phyloP scores from a whole-genome alignment of 352 stramenopile genomes.

The Pythium phragmiticola region DNA sequence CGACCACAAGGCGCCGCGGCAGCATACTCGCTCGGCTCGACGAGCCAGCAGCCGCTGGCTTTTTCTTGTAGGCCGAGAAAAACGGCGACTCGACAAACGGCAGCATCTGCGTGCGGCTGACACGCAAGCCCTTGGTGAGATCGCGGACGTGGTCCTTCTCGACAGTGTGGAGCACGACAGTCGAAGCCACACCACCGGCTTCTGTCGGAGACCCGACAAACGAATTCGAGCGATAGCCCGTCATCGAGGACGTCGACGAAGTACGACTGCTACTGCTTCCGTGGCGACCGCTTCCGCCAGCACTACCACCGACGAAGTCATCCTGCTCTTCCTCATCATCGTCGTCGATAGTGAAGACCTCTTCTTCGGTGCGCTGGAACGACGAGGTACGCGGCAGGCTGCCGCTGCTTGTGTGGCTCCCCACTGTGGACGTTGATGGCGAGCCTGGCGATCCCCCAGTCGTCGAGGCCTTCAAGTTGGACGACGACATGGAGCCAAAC shows the following conservation, averaged over 20 bases:
- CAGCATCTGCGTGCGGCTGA: conserved; percentile 71
- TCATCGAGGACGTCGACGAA: conserved; percentile 41
- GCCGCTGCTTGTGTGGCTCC: not conserved
- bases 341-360: conserved; percentile 85
- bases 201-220: conserved; percentile 28
- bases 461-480: conserved; percentile 14
- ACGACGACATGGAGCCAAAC: conserved; percentile 21
- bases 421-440: conserved; percentile 12
- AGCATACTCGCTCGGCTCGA: conserved; percentile 41
- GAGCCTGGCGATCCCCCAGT: conserved; percentile 27
- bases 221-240: conserved; percentile 35
- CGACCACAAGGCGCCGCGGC: conserved; percentile 56
- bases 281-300: conserved; percentile 14
- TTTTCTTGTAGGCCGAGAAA: conserved; percentile 89
- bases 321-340: conserved; percentile 73
- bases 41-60: conserved; percentile 26
- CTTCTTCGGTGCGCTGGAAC: conserved; percentile 64
- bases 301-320: conserved; percentile 37
- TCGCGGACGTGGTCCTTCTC: conserved; percentile 44
- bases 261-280: conserved; percentile 33
- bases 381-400: conserved; percentile 31
- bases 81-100: conserved; percentile 69
- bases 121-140: conserved; percentile 63
- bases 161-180: conserved; percentile 49
- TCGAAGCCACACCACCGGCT: conserved; percentile 19